These are phyloP conservation scores for Hygrocybe punicea DNA, from an alignment of 768 basidiomycete species.

Conservation along the genomic window DNA sequence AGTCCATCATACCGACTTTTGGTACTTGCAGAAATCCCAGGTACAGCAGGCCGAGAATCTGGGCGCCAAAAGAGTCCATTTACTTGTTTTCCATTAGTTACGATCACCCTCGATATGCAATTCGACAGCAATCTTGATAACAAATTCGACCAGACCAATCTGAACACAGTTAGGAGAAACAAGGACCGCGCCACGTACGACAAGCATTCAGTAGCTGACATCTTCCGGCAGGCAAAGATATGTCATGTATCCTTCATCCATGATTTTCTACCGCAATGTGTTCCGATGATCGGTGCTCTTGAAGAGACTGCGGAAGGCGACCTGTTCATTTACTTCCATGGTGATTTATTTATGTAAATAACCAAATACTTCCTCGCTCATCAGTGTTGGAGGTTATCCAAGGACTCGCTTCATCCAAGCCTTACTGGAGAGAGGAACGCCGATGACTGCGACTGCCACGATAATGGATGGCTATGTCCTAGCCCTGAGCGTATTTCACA, in stretches of 20 bases:
- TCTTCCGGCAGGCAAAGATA: not conserved
- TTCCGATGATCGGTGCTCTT: slow-evolving; percentile 2
- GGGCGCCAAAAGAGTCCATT: no score
- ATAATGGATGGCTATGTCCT: slow-evolving; percentile 5
- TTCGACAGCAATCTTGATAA: not conserved
- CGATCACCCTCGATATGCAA: no score
- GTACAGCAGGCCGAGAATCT: no score
- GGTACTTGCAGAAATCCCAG: no score
- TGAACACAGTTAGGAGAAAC: not conserved
- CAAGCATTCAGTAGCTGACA: not conserved
- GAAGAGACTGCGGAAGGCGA: not conserved
- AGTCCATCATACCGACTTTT: no score
- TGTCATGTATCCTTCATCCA: slow-evolving; percentile 1
- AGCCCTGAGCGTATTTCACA: not conserved
- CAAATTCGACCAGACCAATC: not conserved
- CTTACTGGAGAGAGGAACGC: not conserved
- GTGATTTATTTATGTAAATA: not conserved
- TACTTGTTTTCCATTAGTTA: no score
- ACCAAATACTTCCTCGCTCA: not conserved
- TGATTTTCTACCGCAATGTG: slow-evolving; percentile 2
- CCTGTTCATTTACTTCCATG: not conserved
- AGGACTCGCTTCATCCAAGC: slow-evolving; percentile 2
- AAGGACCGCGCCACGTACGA: slow-evolving; percentile 4
- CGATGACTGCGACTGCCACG: slow-evolving; percentile 1
- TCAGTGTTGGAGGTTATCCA: not conserved